Evolutionary conservation across 768 basidiomycete species (phyloP), one percentile per base, ranked within the genome.

Genomic region (Pisolithus marmoratus): DNA sequence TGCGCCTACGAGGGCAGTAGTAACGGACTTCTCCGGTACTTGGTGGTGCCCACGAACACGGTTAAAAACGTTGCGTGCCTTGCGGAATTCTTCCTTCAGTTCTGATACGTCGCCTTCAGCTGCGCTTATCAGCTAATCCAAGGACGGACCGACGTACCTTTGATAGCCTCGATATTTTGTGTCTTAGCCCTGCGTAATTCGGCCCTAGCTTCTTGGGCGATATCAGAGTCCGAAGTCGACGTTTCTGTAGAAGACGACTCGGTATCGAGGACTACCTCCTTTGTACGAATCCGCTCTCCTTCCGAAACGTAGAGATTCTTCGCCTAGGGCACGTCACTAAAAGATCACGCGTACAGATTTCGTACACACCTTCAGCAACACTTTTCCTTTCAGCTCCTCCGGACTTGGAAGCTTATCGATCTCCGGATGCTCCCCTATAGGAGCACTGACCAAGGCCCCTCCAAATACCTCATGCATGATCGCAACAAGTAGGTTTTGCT

Each of bases 401-500:
- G 94, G 94, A 63, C 91, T 94, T 0, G 94, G 94, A 26, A 98
- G 60, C 12, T 59, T 63, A 0, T 74, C 74, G n/a, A 83, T 67
- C 50, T 69, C 72, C 26, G 69, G 74, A 11, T 72, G 70, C 9
- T 74, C 78, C 31, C 83, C 76, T 38, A 81, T 53, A 4, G 74
- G 75, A 7, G 68, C 68, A 34, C 66, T 71, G 36, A 87, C 71
- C 24, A 87, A 68, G 7, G 71, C 69, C 5, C 75, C 71, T 1
- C 83, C 83, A 58, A 87, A 83, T 15, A 75, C 76, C n/a, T 79
- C 76, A 41, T 64, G 68, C 81, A 98, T 82, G 60, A 94, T 91
- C 3, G 74, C 61, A 0, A 82, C 93, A 14, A 96, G 75, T 63
- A 76, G 74, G 36, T 88, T 87, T 65, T 98, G 94, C 63, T 94